Base-by-base conservation (phyloP, 2,329 filamentous ascomycete species). In the Diaporthe caulivora region DNA sequence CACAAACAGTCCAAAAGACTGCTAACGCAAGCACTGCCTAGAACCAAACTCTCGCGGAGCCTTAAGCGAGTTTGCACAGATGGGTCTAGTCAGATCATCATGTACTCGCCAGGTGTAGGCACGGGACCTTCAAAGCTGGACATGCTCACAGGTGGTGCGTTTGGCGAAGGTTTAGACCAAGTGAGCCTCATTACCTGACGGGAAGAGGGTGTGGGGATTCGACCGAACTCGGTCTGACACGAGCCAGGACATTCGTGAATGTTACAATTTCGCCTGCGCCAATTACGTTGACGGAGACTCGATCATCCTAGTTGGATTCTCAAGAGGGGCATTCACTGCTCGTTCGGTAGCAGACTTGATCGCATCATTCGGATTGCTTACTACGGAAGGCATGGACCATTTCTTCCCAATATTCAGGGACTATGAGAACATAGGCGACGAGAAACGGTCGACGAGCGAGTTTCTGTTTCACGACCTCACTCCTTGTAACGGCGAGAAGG, bases 391-490 rank as follows among this genome's bases (percentile, higher is more conserved):
- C 1, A 82, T 86, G 77, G 80, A 84, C 74, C 76, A 79, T 15
- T 86, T 87, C 75, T 84, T 84, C 60, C 77, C 81, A 11, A 83
- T 87, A 62, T 84, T 84, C 75, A 77, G 81, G 9, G 83, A 84
- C 76, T 84, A 82, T 70, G 79, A 82, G 75, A 78, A 80, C 71
- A 80, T 83, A 72, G 80, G 77, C 17, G 76, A 79, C 29, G 53
- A 57, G 29, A 54, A 72, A 11, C 78, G 80, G 1, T 42, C 57
- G 4, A 24, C 62, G 1, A 76, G 75, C 24, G 74, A 79, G 9
- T 83, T 77, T 40, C 65, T 83, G 1, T 68, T 58, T 24, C 72
- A 76, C 0, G 75, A 72, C 0, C 74, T 83, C 3, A 74, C 74
- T 15, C 73, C 76, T 60, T 82, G 79, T 34, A 65, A 76, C 4